Conservation (phyloP, 805 yeast genomes). For the Saturnispora diversa region DNA sequence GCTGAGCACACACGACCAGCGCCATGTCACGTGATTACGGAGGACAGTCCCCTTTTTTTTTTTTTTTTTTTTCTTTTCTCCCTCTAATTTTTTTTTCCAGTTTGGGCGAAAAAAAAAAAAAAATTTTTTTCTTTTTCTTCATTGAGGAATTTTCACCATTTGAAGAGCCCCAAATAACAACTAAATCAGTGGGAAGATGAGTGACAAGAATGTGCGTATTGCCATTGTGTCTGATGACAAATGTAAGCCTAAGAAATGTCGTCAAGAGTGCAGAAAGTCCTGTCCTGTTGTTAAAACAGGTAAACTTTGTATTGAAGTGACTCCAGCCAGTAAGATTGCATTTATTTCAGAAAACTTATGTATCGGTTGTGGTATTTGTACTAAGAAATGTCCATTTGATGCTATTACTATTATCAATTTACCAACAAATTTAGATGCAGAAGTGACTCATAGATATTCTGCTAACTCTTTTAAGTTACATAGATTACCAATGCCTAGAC, state of each 20-base stretch:
- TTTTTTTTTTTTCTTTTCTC: too few relatives aligned
- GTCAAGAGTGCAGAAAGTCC: constrained; percentile 93
- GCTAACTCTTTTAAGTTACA: constrained; percentile 97
- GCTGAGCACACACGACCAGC: too few relatives aligned
- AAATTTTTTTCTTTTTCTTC: not conserved
- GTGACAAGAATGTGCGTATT: constrained; percentile 59
- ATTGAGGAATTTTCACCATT: not conserved
- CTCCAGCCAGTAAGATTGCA: constrained; percentile 84
- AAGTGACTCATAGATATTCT: constrained; percentile 94
- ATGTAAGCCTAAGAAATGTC: constrained; percentile 97
- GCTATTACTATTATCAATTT: constrained; percentile 93
- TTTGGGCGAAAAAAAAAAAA: not conserved
- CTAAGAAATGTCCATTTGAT: constrained; percentile 95
- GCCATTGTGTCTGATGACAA: constrained; percentile 92
- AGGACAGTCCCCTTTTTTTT: too few relatives aligned
- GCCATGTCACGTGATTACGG: too few relatives aligned
- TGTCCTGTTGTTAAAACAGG: constrained; percentile 99
- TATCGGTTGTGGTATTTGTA: constrained; percentile 99
- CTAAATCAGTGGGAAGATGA: constrained; percentile 20
- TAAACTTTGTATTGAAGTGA: constrained; percentile 92
- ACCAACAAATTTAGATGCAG: constrained; percentile 88
- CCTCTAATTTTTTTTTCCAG: constrained; percentile 1
- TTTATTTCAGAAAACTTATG: constrained; percentile 90
- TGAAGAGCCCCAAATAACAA: not conserved
- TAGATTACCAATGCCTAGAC: constrained; percentile 96